These are phyloP conservation scores for Coemansia sp. DNA, from an alignment of 192 early-diverging fungal genomes.

Conservation along the genomic window DNA sequence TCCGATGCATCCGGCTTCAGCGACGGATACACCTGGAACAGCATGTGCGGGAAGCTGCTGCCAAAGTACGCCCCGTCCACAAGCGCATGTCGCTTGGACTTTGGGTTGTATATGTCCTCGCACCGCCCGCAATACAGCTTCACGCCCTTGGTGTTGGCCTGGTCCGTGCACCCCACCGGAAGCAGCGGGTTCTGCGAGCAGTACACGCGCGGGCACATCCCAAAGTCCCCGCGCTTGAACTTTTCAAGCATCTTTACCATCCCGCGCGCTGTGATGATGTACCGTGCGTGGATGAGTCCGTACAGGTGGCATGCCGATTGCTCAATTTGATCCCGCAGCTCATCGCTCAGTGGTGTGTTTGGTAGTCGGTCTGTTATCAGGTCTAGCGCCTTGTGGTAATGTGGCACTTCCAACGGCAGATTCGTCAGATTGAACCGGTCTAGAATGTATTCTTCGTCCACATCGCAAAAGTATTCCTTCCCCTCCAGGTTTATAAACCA, in stretches of 20 bases:
- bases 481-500: constrained; percentile 91
- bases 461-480: constrained; percentile 97
- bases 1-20: constrained; percentile 72
- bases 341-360: constrained; percentile 54
- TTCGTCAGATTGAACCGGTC: constrained; percentile 98
- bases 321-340: constrained; percentile 79
- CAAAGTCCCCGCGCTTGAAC: constrained; percentile 90
- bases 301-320: constrained; percentile 89
- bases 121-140: constrained; percentile 96
- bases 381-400: constrained; percentile 88
- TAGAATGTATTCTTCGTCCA: constrained; percentile 96
- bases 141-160: constrained; percentile 79
- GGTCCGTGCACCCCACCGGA: constrained; percentile 87
- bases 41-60: constrained; percentile 93
- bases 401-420: constrained; percentile 83
- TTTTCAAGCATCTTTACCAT: constrained; percentile 96
- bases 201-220: constrained; percentile 92
- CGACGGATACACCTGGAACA: constrained; percentile 88
- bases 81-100: constrained; percentile 76
- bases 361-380: constrained; percentile 78
- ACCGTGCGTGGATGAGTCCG: constrained; percentile 98
- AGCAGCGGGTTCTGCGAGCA: constrained; percentile 89
- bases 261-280: constrained; percentile 89
- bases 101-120: constrained; percentile 96
- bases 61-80: constrained; percentile 98